Conservation (phyloP, 441 rosid genomes). For the Euphorbia neoarborescens region DNA sequence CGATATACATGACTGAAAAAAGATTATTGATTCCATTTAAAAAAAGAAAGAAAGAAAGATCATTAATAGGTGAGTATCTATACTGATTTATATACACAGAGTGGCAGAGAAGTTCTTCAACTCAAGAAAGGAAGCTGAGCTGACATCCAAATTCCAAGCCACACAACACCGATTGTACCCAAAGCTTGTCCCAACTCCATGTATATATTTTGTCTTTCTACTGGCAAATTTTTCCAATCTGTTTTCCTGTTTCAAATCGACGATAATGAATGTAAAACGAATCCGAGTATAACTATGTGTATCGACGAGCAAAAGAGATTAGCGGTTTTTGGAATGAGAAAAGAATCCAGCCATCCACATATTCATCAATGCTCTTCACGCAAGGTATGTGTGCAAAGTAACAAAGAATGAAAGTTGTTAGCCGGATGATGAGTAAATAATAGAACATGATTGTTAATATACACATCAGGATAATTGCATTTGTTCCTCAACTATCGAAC, state of each 20-base stretch:
- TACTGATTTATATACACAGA: constrained; percentile 23
- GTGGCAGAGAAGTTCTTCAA: constrained; percentile 13
- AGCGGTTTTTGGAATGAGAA: background rate
- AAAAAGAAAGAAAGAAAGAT: background rate
- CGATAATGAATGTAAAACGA: background rate
- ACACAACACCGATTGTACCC: constrained; percentile 63
- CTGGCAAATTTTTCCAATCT: constrained; percentile 67
- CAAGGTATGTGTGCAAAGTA: background rate
- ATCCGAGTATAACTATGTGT: background rate
- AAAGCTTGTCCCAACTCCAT: constrained; percentile 66
- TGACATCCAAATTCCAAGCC: constrained; percentile 73
- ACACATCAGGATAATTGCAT: no score
- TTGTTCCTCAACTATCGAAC: no score
- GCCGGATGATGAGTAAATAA: background rate
- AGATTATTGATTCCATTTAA: no score
- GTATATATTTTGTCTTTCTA: constrained; percentile 42
- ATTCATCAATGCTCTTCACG: background rate
- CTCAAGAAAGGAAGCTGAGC: constrained; percentile 39
- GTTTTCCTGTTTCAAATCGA: constrained; percentile 44
- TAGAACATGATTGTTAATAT: no score
- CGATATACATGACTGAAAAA: constrained; percentile 17
- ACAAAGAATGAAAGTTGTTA: background rate
- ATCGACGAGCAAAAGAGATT: background rate
- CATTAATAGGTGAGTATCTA: constrained; percentile 2
- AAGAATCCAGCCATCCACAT: background rate